A percentile compares a stretch with the other conserved stretches of the same genome.
These are phyloP conservation scores for Dipteronia sinensis DNA, from an alignment of 345 rosid species.

Conservation along the genomic window DNA sequence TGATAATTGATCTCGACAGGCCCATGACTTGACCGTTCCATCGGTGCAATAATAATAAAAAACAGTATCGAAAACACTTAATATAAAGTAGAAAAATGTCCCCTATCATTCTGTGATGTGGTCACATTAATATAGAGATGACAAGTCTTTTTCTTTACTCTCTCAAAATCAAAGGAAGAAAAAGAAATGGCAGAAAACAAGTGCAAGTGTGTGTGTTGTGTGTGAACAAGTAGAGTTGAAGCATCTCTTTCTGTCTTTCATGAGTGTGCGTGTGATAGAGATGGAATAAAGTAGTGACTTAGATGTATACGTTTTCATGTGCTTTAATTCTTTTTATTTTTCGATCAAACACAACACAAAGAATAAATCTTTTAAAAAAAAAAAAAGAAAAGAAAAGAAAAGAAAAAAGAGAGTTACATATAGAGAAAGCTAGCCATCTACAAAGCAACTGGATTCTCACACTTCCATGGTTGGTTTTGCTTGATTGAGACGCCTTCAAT, in stretches of 20 bases:
- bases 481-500: neutral
- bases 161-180: conserved; percentile 1
- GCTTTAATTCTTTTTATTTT: conserved; percentile 15
- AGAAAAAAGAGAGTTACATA: conserved; percentile 1
- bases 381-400: too few species aligned
- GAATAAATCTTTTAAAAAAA: neutral
- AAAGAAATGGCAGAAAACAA: conserved; percentile 3
- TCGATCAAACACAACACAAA: neutral
- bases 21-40: too few species aligned
- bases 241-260: conserved; percentile 1
- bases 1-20: too few species aligned
- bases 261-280: conserved; percentile 38
- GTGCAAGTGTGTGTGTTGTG: neutral
- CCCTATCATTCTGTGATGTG: conserved; percentile 11
- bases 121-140: conserved; percentile 9
- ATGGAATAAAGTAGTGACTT: conserved; percentile 38
- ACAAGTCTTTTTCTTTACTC: conserved; percentile 10
- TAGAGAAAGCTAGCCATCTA: neutral
- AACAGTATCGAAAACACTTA: too few species aligned
- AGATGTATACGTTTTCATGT: conserved; percentile 12
- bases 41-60: too few species aligned
- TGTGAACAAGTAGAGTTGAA: conserved; percentile 7
- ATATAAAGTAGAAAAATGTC: neutral
- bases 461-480: neutral
- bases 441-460: conserved; percentile 24